phyloP scores from a whole-genome alignment of 768 basidiomycete genomes.

The Mycena alexandri region DNA sequence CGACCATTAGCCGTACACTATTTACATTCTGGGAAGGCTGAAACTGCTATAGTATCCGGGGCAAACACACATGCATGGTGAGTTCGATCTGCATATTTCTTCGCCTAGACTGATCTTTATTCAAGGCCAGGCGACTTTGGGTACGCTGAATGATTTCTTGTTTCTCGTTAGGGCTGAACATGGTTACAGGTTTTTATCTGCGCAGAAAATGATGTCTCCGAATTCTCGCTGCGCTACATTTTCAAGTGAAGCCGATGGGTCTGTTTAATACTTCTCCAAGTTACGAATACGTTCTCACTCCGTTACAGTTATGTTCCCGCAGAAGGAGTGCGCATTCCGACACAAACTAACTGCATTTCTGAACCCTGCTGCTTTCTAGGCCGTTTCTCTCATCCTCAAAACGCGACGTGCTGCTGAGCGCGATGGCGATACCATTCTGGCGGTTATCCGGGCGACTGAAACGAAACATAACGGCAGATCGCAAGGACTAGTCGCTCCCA shows the following conservation, averaged over 20 bases:
- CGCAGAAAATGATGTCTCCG: slow-evolving; percentile 50
- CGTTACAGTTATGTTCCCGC: slow-evolving; percentile 49
- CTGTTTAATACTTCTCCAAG: slow-evolving; percentile 7
- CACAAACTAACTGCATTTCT: not conserved
- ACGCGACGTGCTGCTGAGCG: slow-evolving; percentile 49
- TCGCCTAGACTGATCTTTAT: not conserved
- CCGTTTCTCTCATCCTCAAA: slow-evolving; percentile 50
- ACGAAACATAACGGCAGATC: slow-evolving; percentile 51
- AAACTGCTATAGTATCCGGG: slow-evolving; percentile 51
- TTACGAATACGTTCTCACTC: not conserved
- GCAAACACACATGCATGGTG: slow-evolving; percentile 51
- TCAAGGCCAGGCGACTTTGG: slow-evolving; percentile 49
- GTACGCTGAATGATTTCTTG: slow-evolving; percentile 24
- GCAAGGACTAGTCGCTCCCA: slow-evolving; percentile 53
- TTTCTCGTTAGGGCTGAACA: too few species aligned
- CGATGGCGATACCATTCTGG: slow-evolving; percentile 51
- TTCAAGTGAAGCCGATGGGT: slow-evolving; percentile 52
- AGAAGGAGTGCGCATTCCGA: slow-evolving; percentile 43
- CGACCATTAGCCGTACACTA: slow-evolving; percentile 46
- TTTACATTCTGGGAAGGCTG: slow-evolving; percentile 48
- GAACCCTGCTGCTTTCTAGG: not conserved
- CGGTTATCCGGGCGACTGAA: slow-evolving; percentile 47
- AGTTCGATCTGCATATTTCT: not conserved
- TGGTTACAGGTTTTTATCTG: slow-evolving; percentile 44
- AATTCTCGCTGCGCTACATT: slow-evolving; percentile 52